Conservation (phyloP, 2,329 filamentous ascomycete species). For the Pseudogymnoascus sp. region DNA sequence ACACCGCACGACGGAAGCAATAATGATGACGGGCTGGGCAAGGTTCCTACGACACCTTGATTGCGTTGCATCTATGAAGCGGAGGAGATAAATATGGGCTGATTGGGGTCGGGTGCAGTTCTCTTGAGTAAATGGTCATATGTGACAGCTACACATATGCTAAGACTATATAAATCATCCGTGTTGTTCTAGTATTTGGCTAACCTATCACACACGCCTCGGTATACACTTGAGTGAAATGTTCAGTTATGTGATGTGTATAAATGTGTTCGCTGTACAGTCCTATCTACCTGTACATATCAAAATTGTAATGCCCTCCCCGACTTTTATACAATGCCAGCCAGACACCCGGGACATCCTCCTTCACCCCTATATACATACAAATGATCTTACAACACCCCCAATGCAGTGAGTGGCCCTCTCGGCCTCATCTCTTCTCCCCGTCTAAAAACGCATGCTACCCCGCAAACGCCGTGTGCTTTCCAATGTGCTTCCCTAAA, state of each 20-base stretch:
- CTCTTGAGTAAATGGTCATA: too few relatives aligned
- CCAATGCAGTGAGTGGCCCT: background rate
- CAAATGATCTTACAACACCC: conserved; percentile 8
- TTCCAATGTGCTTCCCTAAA: background rate
- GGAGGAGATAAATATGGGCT: background rate
- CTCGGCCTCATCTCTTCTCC: background rate
- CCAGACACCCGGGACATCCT: background rate
- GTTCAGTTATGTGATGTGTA: background rate
- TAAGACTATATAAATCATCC: too few relatives aligned
- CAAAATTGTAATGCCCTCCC: background rate
- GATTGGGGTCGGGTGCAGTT: background rate
- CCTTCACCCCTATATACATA: background rate
- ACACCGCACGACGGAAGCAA: background rate
- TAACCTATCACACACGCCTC: too few relatives aligned
- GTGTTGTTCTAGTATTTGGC: too few relatives aligned
- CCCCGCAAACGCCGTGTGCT: background rate
- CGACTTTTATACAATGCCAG: background rate
- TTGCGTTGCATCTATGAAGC: background rate
- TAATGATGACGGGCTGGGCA: background rate
- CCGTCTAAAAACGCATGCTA: background rate
- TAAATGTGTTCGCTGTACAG: conserved; percentile 1
- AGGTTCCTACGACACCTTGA: background rate
- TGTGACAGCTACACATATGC: too few relatives aligned
- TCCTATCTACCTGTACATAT: background rate
- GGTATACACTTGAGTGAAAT: too few relatives aligned